Percentiles rank a stretch among this genome's conserved stretches.
These are phyloP conservation scores for Leccinellum albellum DNA, from an alignment of 768 basidiomycete species.

Conservation along the genomic window DNA sequence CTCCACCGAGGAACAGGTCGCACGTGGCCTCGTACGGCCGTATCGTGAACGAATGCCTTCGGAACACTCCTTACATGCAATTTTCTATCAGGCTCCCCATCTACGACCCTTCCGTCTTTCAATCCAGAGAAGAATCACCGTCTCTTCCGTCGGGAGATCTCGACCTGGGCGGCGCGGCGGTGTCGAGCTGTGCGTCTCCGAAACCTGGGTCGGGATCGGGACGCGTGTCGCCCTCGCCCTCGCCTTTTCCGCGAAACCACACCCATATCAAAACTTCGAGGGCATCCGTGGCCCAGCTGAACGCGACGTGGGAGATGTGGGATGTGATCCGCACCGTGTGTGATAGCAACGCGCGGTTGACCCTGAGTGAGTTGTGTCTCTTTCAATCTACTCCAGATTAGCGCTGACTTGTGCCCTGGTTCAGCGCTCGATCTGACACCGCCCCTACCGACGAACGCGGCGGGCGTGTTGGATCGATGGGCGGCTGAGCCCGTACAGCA, in stretches of 20 bases:
- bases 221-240: neutral
- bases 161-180: conserved; percentile 23
- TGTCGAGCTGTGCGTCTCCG: conserved; percentile 13
- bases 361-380: conserved; percentile 79
- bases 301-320: conserved; percentile 97
- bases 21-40: conserved; percentile 92
- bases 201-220: neutral
- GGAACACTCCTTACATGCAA: conserved; percentile 65
- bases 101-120: conserved; percentile 67
- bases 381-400: too few relatives aligned
- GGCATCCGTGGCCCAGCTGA: conserved; percentile 54
- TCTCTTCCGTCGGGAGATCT: conserved; percentile 22
- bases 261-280: conserved; percentile 25
- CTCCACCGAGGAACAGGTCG: conserved; percentile 79
- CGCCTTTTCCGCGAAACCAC: conserved; percentile 21
- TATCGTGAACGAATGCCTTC: conserved; percentile 75
- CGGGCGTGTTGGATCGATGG: conserved; percentile 82
- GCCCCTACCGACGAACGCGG: conserved; percentile 74
- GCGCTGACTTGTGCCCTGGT: neutral
- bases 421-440: conserved; percentile 89
- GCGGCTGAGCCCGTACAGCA: conserved; percentile 88
- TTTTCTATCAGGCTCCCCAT: conserved; percentile 82
- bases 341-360: conserved; percentile 72
- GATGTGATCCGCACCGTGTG: conserved; percentile 90
- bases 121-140: conserved; percentile 33